Evolutionary conservation across 208 protist species (phyloP).

Genomic region (Novymonas esmeraldas): DNA sequence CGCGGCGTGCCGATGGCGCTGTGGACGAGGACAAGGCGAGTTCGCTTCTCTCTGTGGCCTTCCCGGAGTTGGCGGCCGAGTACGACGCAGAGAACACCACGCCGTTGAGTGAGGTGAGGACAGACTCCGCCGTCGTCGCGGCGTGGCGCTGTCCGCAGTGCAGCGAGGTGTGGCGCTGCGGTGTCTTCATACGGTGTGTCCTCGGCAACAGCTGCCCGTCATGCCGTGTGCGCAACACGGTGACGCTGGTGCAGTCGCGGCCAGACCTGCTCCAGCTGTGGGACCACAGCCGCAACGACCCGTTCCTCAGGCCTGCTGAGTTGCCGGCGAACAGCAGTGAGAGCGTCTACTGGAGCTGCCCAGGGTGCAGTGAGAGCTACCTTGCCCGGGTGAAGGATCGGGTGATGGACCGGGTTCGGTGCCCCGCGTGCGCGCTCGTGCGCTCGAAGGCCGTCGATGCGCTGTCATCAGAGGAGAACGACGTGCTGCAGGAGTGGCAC

Average conservation of each 20-base stretch:
- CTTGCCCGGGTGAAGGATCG: slow-evolving; percentile 72
- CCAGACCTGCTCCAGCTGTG: slow-evolving; percentile 64
- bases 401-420: slow-evolving; percentile 54
- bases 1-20: not conserved
- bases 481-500: slow-evolving; percentile 78
- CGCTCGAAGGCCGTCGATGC: slow-evolving; percentile 32
- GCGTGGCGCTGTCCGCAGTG: slow-evolving; percentile 68
- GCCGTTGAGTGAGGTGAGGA: slow-evolving; percentile 39
- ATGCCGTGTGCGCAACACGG: slow-evolving; percentile 40
- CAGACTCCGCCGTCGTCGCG: slow-evolving; percentile 51
- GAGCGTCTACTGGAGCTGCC: slow-evolving; percentile 60
- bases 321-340: slow-evolving; percentile 47
- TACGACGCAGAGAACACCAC: slow-evolving; percentile 45
- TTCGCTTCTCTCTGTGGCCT: slow-evolving; percentile 43
- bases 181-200: slow-evolving; percentile 72
- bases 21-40: slow-evolving; percentile 34
- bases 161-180: slow-evolving; percentile 56
- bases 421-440: slow-evolving; percentile 57
- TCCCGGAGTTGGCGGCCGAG: slow-evolving; percentile 68
- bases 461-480: slow-evolving; percentile 38
- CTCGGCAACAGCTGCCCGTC: slow-evolving; percentile 67
- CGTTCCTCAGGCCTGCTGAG: slow-evolving; percentile 52
- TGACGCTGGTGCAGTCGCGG: slow-evolving; percentile 32
- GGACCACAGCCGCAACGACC: slow-evolving; percentile 68
- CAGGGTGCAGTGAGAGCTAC: slow-evolving; percentile 51